Conservation (phyloP, 1,284 basidiomycete genomes). For the Sporisorium scitamineum region DNA sequence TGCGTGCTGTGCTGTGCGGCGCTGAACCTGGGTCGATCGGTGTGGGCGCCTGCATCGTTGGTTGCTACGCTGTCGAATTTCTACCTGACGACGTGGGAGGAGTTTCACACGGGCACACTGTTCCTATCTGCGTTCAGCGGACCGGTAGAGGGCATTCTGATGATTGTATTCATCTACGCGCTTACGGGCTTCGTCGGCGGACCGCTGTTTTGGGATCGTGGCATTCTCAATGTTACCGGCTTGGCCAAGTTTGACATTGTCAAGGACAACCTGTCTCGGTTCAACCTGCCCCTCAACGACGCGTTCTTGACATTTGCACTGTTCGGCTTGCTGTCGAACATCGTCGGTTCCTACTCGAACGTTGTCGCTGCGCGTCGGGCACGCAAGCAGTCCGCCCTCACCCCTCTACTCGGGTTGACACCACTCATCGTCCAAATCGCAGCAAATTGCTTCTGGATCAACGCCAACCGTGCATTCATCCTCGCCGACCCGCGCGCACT, state of each 20-base stretch:
- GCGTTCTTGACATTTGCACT: slow-evolving; percentile 85
- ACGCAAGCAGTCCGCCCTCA: slow-evolving; percentile 67
- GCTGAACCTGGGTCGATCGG: slow-evolving; percentile 88
- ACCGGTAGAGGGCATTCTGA: slow-evolving; percentile 93
- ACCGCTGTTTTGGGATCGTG: slow-evolving; percentile 84
- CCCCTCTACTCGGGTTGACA: slow-evolving; percentile 80
- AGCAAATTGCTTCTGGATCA: slow-evolving; percentile 83
- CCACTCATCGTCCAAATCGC: slow-evolving; percentile 81
- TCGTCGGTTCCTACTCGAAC: slow-evolving; percentile 73
- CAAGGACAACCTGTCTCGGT: slow-evolving; percentile 70
- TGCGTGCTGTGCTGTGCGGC: slow-evolving; percentile 54
- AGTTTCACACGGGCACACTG: slow-evolving; percentile 84
- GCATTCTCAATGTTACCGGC: slow-evolving; percentile 76
- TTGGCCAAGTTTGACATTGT: slow-evolving; percentile 72
- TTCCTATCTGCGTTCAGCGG: slow-evolving; percentile 84
- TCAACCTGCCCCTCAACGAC: slow-evolving; percentile 83
- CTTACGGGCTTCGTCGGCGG: slow-evolving; percentile 74
- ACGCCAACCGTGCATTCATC: slow-evolving; percentile 68
- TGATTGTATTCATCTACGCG: slow-evolving; percentile 83
- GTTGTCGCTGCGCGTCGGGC: slow-evolving; percentile 47
- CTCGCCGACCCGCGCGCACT: slow-evolving; percentile 72
- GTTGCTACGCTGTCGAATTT: slow-evolving; percentile 90
- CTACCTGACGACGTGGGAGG: slow-evolving; percentile 96
- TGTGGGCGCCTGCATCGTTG: slow-evolving; percentile 94
- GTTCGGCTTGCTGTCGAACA: slow-evolving; percentile 83